Conservation (phyloP, 2,329 filamentous ascomycete species). For the Trichothecium sympodiale region DNA sequence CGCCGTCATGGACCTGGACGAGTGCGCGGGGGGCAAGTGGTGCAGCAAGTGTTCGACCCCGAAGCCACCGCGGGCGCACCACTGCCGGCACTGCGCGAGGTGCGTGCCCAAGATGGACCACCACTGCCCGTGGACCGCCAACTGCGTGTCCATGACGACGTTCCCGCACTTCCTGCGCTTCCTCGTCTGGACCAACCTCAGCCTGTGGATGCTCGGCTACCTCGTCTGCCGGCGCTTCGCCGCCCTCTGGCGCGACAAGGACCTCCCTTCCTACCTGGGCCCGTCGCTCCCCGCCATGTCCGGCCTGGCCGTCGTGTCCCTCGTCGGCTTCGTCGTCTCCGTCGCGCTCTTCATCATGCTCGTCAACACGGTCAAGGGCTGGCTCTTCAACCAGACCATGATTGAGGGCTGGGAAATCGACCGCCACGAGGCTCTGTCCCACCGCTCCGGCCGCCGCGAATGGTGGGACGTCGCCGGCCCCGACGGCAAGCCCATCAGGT, state of each 20-base stretch:
- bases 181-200: slow-evolving; percentile 54
- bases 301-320: slow-evolving; percentile 47
- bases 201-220: slow-evolving; percentile 50
- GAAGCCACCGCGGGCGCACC: slow-evolving; percentile 70
- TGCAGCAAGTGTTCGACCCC: slow-evolving; percentile 65
- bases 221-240: slow-evolving; percentile 49
- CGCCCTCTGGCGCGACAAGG: slow-evolving; percentile 52
- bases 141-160: slow-evolving; percentile 73
- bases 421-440: slow-evolving; percentile 45
- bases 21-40: slow-evolving; percentile 54
- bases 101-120: slow-evolving; percentile 78
- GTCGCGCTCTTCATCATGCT: slow-evolving; percentile 57
- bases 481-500: slow-evolving; percentile 30
- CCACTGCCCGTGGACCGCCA: slow-evolving; percentile 76
- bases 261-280: slow-evolving; percentile 64
- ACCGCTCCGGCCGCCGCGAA: slow-evolving; percentile 25
- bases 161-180: slow-evolving; percentile 79
- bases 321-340: slow-evolving; percentile 47
- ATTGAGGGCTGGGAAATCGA: slow-evolving; percentile 72
- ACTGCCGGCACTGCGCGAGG: slow-evolving; percentile 65
- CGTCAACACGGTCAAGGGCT: slow-evolving; percentile 47
- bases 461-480: slow-evolving; percentile 29
- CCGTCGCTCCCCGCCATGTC: slow-evolving; percentile 49
- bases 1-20: slow-evolving; percentile 20
- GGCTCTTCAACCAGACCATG: slow-evolving; percentile 62